Evolutionary conservation across 768 basidiomycete genomes (phyloP).

Genomic region (Calocera cornea): DNA sequence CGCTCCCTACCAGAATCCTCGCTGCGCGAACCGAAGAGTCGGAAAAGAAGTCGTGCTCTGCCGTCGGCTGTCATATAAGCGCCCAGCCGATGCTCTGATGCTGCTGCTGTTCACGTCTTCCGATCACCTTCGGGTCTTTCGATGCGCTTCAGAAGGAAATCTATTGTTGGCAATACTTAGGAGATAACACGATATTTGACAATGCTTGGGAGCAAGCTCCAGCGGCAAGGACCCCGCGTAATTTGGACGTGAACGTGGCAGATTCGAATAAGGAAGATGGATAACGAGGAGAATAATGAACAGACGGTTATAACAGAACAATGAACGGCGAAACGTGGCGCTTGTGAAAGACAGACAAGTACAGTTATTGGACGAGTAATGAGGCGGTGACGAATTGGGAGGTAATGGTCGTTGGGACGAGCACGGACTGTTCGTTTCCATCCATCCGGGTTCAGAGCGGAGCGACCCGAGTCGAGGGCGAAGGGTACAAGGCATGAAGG

Average conservation of each 20-base stretch:
- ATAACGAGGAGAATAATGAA: slow-evolving; percentile 6
- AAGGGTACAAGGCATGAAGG: too few relatives aligned
- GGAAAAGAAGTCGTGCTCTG: background rate
- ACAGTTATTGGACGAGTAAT: background rate
- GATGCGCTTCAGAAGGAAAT: background rate
- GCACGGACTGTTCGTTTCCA: too few relatives aligned
- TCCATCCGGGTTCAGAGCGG: too few relatives aligned
- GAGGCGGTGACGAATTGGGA: background rate
- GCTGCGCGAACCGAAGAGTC: background rate
- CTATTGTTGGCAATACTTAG: background rate
- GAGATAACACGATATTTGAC: background rate
- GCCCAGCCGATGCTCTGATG: background rate
- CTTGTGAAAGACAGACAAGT: background rate
- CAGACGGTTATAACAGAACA: background rate
- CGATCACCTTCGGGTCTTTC: background rate
- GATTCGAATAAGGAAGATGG: background rate
- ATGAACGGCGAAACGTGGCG: background rate
- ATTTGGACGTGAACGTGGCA: background rate
- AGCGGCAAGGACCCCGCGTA: background rate
- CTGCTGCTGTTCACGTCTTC: too few relatives aligned
- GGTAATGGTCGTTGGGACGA: background rate
- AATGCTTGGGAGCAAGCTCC: background rate
- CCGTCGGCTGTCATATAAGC: background rate
- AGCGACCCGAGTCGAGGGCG: too few relatives aligned
- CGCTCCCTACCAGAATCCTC: too few relatives aligned